phyloP scores from a whole-genome alignment of 2,329 filamentous ascomycete species.

The Aspergillus oerlinghausenensis region DNA sequence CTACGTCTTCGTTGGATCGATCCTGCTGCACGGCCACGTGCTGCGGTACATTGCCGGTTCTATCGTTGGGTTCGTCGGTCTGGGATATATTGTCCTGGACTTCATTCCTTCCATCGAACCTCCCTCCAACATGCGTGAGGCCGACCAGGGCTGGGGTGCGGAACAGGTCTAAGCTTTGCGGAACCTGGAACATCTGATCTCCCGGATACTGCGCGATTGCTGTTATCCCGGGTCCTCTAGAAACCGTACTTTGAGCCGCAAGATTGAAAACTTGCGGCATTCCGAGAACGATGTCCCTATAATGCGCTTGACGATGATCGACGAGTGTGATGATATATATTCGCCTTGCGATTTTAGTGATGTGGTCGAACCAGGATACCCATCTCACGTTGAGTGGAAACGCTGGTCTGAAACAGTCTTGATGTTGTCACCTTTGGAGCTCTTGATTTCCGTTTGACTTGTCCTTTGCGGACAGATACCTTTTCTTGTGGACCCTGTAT shows the following conservation, averaged over 20 bases:
- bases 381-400: background rate
- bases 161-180: slow-evolving; percentile 61
- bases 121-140: slow-evolving; percentile 76
- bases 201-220: background rate
- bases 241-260: background rate
- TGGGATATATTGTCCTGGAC: slow-evolving; percentile 72
- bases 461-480: background rate
- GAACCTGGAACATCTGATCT: background rate
- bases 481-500: background rate
- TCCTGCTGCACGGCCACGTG: slow-evolving; percentile 66
- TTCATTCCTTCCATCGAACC: slow-evolving; percentile 76
- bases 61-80: slow-evolving; percentile 70
- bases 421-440: background rate
- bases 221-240: background rate
- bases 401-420: background rate
- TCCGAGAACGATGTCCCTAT: background rate
- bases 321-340: slow-evolving; percentile 18
- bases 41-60: slow-evolving; percentile 72
- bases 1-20: slow-evolving; percentile 90
- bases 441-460: background rate
- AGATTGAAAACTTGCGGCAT: background rate
- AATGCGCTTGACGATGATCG: slow-evolving; percentile 17
- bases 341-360: slow-evolving; percentile 12
- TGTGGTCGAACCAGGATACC: background rate
- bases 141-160: slow-evolving; percentile 69